A percentile compares a stretch with the other conserved stretches of the same genome.
phyloP scores from a whole-genome alignment of 352 stramenopile genomes.

The Globisporangium spinosum region DNA sequence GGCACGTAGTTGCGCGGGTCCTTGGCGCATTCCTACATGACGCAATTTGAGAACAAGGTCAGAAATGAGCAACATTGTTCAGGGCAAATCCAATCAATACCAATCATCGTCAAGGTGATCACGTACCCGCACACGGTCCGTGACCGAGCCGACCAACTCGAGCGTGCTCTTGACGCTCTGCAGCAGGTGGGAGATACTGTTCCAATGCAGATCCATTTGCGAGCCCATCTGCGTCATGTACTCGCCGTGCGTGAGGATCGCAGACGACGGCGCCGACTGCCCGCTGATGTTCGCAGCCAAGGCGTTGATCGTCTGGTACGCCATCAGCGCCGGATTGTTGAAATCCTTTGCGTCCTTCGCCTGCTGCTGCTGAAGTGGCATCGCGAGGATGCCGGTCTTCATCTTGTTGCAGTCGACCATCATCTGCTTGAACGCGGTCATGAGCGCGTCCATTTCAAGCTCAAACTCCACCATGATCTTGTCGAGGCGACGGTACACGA shows the following conservation, averaged over 20 bases:
- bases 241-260: constrained; percentile 77
- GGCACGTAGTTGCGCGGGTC: constrained; percentile 65
- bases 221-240: constrained; percentile 87
- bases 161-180: constrained; percentile 76
- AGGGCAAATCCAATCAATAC: background rate
- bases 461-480: constrained; percentile 59
- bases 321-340: constrained; percentile 61
- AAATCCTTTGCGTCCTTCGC: constrained; percentile 53
- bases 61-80: background rate
- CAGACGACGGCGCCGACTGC: constrained; percentile 48
- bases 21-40: constrained; percentile 60
- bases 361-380: constrained; percentile 67
- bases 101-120: background rate
- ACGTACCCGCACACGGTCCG: constrained; percentile 64
- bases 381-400: constrained; percentile 72
- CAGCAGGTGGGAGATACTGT: constrained; percentile 79
- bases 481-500: constrained; percentile 70
- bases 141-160: constrained; percentile 55
- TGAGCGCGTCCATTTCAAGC: constrained; percentile 57
- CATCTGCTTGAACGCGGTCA: constrained; percentile 71
- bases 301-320: constrained; percentile 83
- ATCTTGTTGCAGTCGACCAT: constrained; percentile 78
- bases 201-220: constrained; percentile 85
- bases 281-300: constrained; percentile 66
- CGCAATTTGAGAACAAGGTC: constrained; percentile 5